Evolutionary conservation across 441 rosid species (phyloP), one percentile per base, ranked within the genome.

Genomic region (Hypseocharis bilobata): DNA sequence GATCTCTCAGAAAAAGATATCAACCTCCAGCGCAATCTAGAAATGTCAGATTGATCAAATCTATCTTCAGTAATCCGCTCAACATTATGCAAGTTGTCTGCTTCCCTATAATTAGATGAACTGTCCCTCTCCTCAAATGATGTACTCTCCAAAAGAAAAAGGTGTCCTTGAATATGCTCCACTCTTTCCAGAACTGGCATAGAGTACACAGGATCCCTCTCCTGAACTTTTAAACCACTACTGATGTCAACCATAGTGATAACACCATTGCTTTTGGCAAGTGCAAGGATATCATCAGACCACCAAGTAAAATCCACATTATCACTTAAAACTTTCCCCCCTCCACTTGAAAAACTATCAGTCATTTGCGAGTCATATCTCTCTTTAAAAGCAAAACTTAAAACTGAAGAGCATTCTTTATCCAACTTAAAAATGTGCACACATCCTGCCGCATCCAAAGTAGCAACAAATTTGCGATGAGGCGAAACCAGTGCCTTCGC

Each of bases 291-390:
- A 22, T 85, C 85, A 68, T 86, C 91, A 66, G 93, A 88, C 97
- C 97, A 93, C 99, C 97, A 93, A 62, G 96, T 80, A 66, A 93
- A 87, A 75, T 93, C 99, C 57, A 74, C 74, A 59, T 78, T 70
- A 73, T 80, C 84, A 63, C 71, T 73, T 56, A 86, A 73, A 75
- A 67, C 62, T 56, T 82, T 84, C 68, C 67, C 47, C 65, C 64
- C 57, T 62, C 60, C 67, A 34, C 65, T 62, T 29, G 77, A 44
- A 61, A 45, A 57, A 45, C 68, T 75, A 74, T 74, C 75, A 34
- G 70, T 62, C 58, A 68, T 71, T 65, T 58, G 71, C 44, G 79
- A 72, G 11, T 71, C 75, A 63, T 69, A 64, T 70, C 70, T 74
- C 60, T 69, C 86, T 65, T 69, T 67, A 14, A 69, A 74, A 67